Evolutionary conservation across 2,329 filamentous ascomycete genomes (phyloP).

Genomic region (Cladorrhinum sp.): DNA sequence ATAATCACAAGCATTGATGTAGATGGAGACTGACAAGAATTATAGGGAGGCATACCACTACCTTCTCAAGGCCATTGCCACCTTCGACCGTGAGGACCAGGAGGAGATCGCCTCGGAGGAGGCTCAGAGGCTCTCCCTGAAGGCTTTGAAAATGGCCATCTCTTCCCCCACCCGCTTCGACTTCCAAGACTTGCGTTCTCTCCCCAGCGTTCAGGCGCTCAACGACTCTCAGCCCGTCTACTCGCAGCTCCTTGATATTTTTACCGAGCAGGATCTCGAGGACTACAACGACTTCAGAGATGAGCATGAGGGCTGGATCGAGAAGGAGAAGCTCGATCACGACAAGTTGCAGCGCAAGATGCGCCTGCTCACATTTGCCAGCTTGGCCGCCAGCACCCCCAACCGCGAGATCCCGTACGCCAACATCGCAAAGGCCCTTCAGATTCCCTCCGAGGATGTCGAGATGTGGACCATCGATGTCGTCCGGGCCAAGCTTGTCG

Average conservation of each 20-base stretch:
- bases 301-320: slow-evolving; percentile 82
- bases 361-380: slow-evolving; percentile 88
- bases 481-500: slow-evolving; percentile 90
- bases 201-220: slow-evolving; percentile 81
- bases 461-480: slow-evolving; percentile 99
- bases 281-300: slow-evolving; percentile 95
- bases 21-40: slow-evolving; percentile 12
- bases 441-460: slow-evolving; percentile 78
- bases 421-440: slow-evolving; percentile 78
- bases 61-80: slow-evolving; percentile 59
- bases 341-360: slow-evolving; percentile 87
- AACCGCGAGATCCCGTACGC: slow-evolving; percentile 86
- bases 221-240: slow-evolving; percentile 79
- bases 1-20: neutral
- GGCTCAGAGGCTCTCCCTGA: slow-evolving; percentile 58
- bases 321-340: slow-evolving; percentile 69
- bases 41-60: slow-evolving; percentile 63
- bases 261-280: slow-evolving; percentile 89
- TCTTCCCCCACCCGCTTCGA: slow-evolving; percentile 57
- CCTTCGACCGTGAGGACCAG: slow-evolving; percentile 55
- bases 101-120: slow-evolving; percentile 57
- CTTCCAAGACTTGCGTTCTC: slow-evolving; percentile 77
- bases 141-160: slow-evolving; percentile 54
- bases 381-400: slow-evolving; percentile 77
- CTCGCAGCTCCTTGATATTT: slow-evolving; percentile 91